Evolutionary conservation across 352 stramenopile genomes (phyloP).

Genomic region (Poterioochromonas sp.): DNA sequence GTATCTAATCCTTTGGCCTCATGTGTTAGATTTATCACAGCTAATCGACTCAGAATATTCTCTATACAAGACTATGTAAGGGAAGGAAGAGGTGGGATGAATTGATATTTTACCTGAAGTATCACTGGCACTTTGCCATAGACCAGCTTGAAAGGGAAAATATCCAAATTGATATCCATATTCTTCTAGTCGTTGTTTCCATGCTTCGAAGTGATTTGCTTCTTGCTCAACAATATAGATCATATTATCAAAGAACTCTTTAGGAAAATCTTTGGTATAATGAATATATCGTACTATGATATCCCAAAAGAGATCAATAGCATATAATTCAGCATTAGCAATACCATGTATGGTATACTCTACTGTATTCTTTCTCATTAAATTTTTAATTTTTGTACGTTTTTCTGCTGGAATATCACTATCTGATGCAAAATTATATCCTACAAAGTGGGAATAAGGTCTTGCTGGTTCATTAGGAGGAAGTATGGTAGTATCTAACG

Average conservation of each 20-base stretch:
- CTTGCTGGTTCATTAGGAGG: not conserved
- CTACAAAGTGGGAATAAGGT: not conserved
- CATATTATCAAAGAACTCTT: conserved; percentile 17
- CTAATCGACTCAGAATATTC: not conserved
- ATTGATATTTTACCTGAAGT: conserved; percentile 8
- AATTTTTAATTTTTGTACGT: not conserved
- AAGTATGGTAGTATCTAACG: not conserved
- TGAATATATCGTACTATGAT: not conserved
- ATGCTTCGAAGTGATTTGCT: conserved; percentile 12
- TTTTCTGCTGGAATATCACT: not conserved
- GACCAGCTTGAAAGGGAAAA: not conserved
- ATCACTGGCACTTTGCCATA: conserved; percentile 13
- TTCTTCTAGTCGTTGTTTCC: not conserved
- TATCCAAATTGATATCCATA: not conserved
- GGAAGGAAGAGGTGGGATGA: too few species aligned
- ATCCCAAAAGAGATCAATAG: conserved; percentile 28
- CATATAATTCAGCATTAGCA: conserved; percentile 16
- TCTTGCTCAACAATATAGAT: conserved; percentile 18
- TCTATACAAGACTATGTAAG: not conserved
- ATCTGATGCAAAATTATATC: not conserved
- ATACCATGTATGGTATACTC: conserved; percentile 18
- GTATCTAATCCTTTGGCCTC: conserved; percentile 22
- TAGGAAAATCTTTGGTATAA: not conserved
- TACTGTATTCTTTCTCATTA: conserved; percentile 8
- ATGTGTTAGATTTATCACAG: conserved; percentile 19